Conservation (phyloP, 2,329 filamentous ascomycete species). For the Thielaviopsis punctulata region DNA sequence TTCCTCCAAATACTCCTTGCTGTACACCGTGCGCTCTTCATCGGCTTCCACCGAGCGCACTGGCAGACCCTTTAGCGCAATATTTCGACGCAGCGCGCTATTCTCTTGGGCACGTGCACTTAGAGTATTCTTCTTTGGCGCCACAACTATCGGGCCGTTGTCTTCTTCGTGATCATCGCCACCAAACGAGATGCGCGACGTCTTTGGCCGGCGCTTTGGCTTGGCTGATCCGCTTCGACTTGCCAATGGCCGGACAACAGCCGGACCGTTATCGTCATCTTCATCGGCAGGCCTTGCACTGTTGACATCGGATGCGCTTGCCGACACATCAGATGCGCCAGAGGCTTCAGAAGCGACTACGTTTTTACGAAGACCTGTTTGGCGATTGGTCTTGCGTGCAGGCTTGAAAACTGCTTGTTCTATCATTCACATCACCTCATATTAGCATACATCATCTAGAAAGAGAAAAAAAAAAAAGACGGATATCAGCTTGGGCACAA, state of each 20-base stretch:
- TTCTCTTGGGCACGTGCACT: conserved; percentile 49
- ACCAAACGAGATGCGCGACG: conserved; percentile 63
- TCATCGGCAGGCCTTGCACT: conserved; percentile 21
- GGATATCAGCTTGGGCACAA: not conserved
- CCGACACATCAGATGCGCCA: conserved; percentile 12
- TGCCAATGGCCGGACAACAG: conserved; percentile 31
- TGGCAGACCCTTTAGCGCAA: conserved; percentile 32
- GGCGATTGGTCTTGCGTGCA: conserved; percentile 35
- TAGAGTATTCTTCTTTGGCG: conserved; percentile 49
- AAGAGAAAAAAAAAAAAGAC: no score
- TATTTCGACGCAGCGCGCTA: conserved; percentile 40
- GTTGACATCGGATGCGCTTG: conserved; percentile 13
- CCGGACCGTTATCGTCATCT: conserved; percentile 28
- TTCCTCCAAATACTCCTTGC: conserved; percentile 70
- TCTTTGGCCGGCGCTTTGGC: conserved; percentile 49
- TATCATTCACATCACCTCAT: not conserved
- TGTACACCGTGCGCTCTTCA: conserved; percentile 63
- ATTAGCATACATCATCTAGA: conserved; percentile 2
- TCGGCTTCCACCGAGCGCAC: conserved; percentile 40
- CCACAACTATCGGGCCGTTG: conserved; percentile 35
- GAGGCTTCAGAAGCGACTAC: conserved; percentile 28
- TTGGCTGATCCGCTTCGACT: conserved; percentile 31
- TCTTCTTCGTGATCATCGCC: conserved; percentile 37
- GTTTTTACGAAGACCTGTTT: conserved; percentile 40
- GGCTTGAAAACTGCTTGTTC: conserved; percentile 20